Conservation (phyloP, 2,329 filamentous ascomycete species). For the Penicillium oxalicum region DNA sequence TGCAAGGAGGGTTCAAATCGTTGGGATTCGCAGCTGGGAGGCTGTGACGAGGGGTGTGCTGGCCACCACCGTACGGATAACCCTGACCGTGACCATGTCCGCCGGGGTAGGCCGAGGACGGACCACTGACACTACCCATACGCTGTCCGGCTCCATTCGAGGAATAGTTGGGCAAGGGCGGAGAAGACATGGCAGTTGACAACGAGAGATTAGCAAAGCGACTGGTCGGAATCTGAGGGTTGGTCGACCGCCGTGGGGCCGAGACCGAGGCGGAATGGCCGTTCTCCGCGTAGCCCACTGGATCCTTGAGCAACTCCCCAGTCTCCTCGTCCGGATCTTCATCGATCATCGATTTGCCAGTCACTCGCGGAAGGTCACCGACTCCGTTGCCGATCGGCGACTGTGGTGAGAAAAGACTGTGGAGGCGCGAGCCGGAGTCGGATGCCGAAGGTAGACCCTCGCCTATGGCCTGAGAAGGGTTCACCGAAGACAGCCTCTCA, state of each 20-base stretch:
- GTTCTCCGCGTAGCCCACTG: conserved; percentile 64
- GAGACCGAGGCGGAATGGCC: conserved; percentile 45
- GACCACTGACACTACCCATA: conserved; percentile 44
- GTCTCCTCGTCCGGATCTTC: conserved; percentile 61
- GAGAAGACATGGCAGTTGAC: conserved; percentile 57
- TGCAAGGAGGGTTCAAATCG: conserved; percentile 95
- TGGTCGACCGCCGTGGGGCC: conserved; percentile 59
- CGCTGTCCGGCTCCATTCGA: conserved; percentile 44
- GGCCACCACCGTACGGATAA: conserved; percentile 50
- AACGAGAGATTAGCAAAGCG: conserved; percentile 66
- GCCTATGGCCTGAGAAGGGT: conserved; percentile 41
- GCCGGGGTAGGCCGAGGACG: conserved; percentile 54
- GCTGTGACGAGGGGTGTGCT: conserved; percentile 57
- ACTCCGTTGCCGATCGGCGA: conserved; percentile 54
- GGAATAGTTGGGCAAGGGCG: conserved; percentile 50
- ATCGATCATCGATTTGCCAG: conserved; percentile 59
- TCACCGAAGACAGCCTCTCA: conserved; percentile 51
- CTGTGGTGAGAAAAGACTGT: conserved; percentile 56
- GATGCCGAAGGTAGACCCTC: conserved; percentile 48
- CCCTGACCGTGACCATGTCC: conserved; percentile 47
- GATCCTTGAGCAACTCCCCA: conserved; percentile 56
- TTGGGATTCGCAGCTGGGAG: conserved; percentile 88
- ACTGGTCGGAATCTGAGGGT: conserved; percentile 63
- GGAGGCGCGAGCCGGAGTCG: conserved; percentile 45
- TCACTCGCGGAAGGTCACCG: conserved; percentile 46